phyloP scores from a whole-genome alignment of 495 filamentous ascomycete genomes.

The Penicillium lagena region DNA sequence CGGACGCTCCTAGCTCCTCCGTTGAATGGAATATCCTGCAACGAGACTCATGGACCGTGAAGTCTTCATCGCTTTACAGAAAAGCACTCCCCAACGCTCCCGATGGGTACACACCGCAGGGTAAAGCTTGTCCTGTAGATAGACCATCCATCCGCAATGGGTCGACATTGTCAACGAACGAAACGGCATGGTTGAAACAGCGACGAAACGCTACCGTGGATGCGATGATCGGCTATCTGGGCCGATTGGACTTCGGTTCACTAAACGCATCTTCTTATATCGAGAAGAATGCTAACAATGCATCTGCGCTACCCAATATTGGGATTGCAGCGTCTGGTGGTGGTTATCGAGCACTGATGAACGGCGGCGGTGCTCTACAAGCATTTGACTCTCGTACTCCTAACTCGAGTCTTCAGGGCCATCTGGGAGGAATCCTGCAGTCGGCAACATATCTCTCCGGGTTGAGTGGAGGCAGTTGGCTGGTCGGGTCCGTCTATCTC shows the following conservation, averaged over 20 bases:
- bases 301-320: slow-evolving; percentile 53
- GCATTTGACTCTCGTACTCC: slow-evolving; percentile 75
- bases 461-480: slow-evolving; percentile 82
- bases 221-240: slow-evolving; percentile 68
- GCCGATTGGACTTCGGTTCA: slow-evolving; percentile 61
- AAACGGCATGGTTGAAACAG: slow-evolving; percentile 59
- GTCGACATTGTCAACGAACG: slow-evolving; percentile 52
- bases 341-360: slow-evolving; percentile 83
- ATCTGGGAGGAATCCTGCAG: slow-evolving; percentile 85
- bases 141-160: slow-evolving; percentile 51
- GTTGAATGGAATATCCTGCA: too few species aligned
- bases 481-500: slow-evolving; percentile 75
- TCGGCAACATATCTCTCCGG: slow-evolving; percentile 78
- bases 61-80: too few species aligned
- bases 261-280: slow-evolving; percentile 74
- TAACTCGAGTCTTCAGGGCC: slow-evolving; percentile 57
- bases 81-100: slow-evolving; percentile 40
- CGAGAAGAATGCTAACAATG: slow-evolving; percentile 45
- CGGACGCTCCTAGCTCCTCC: too few species aligned
- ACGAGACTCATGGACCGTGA: too few species aligned
- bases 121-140: slow-evolving; percentile 31
- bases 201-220: slow-evolving; percentile 49
- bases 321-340: slow-evolving; percentile 57
- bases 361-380: slow-evolving; percentile 76
- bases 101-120: slow-evolving; percentile 37